Conservation (phyloP, 176 grass and related monocot genomes). For the maize (Zea mays) region DNA sequence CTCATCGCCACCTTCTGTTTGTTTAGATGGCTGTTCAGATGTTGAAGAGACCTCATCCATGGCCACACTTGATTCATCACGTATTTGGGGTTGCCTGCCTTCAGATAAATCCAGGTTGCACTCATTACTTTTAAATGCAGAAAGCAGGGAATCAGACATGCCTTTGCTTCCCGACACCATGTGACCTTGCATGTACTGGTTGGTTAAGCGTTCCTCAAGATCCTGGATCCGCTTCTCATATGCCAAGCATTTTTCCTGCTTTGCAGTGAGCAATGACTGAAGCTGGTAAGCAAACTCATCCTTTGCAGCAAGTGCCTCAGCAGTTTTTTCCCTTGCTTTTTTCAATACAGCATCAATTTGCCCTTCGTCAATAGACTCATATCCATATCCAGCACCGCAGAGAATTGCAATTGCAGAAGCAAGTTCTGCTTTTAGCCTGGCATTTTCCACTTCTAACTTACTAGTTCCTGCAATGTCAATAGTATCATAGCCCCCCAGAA, state of each 20-base stretch:
- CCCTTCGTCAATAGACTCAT: slow-evolving; percentile 62
- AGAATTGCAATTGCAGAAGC: slow-evolving; percentile 82
- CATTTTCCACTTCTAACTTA: slow-evolving; percentile 93
- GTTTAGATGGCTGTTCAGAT: slow-evolving; percentile 67
- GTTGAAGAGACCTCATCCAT: slow-evolving; percentile 93
- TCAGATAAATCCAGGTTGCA: slow-evolving; percentile 54
- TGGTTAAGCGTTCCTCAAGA: slow-evolving; percentile 75
- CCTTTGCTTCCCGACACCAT: slow-evolving; percentile 61
- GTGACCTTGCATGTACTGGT: slow-evolving; percentile 71
- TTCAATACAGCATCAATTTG: slow-evolving; percentile 59
- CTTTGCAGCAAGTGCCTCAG: slow-evolving; percentile 73
- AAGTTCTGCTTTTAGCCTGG: slow-evolving; percentile 87
- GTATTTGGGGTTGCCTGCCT: slow-evolving; percentile 54
- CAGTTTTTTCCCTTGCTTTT: slow-evolving; percentile 67
- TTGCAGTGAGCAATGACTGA: slow-evolving; percentile 56
- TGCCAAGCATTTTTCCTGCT: slow-evolving; percentile 65
- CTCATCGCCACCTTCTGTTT: slow-evolving; percentile 87
- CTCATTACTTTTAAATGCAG: slow-evolving; percentile 56
- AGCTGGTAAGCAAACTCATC: slow-evolving; percentile 78
- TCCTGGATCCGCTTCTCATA: slow-evolving; percentile 91
- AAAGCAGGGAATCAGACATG: slow-evolving; percentile 54
- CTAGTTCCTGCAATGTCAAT: slow-evolving; percentile 87
- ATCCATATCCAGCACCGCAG: slow-evolving; percentile 67
- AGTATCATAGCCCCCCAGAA: slow-evolving; percentile 57
- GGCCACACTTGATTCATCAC: slow-evolving; percentile 54